Evolutionary conservation across 495 filamentous ascomycete species (phyloP), one percentile per base, ranked within the genome.

Genomic region (Penicillium silybi): DNA sequence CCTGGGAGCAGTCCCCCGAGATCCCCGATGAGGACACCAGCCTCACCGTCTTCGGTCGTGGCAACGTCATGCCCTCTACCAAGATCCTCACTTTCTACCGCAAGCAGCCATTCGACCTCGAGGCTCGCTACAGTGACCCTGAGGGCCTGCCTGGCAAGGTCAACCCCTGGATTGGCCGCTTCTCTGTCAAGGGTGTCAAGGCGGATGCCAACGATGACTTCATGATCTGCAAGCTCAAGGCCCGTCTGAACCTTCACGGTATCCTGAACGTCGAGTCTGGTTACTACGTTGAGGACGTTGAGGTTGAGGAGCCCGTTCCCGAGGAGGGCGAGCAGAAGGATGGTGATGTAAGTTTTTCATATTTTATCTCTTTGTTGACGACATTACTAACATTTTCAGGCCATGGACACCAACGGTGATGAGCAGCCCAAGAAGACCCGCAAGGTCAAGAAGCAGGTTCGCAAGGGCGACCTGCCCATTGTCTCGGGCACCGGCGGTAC

Each of bases 221-320:
- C 69, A 95, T 95, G 90, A 96, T 99, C 62, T 99, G 93, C 85
- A 99, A 99, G 79, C 85, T 99, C 50, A 99, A 99, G 83, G 95
- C 95, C 29, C 84, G 93, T 46, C 82, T 99, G 41, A 99, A 99
- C 76, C 80, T 97, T 56, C 92, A 97, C 75, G 93, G 93, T 65
- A 84, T 97, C 46, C 78, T 99, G 53, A 97, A 97, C 66, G 88
- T 99, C 11, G 93, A 97, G 78, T 90, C 85, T 47, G 93, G 92
- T 47, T 99, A 97, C 77, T 97, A 88, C 63, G 93, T 99, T 46
- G 93, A 99, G 78, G 93, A 99, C 59, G 84, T 95, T 63, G 93
- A 99, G 70, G 84, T 99, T 53, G 93, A 99, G 76, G 93, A 97
- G 76, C 90, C 92, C 55, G 75, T 96, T 37, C 70, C 73, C 2